Evolutionary conservation across 345 rosid genomes (phyloP).

Genomic region (Hibiscus mutabilis): DNA sequence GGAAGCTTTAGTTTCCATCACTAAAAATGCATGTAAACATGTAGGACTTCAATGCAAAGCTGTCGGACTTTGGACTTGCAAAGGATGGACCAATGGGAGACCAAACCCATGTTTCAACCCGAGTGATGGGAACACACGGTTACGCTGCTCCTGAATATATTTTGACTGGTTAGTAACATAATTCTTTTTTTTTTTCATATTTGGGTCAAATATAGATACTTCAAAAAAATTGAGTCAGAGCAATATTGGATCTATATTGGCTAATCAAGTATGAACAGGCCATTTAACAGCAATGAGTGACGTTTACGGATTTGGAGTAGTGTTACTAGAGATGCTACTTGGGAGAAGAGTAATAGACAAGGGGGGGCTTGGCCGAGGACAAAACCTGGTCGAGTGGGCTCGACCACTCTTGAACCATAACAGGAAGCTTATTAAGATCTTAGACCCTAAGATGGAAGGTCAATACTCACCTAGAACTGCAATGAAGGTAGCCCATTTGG

Average conservation of each 20-base stretch:
- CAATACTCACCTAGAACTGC: conserved; percentile 57
- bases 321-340: conserved; percentile 86
- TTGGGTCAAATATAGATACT: background rate
- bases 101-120: conserved; percentile 95
- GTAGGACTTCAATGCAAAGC: conserved; percentile 84
- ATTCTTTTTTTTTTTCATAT: no score
- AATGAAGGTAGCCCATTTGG: conserved; percentile 72
- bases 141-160: conserved; percentile 99
- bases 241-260: no score
- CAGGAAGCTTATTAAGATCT: conserved; percentile 75
- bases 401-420: conserved; percentile 76
- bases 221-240: no score
- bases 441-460: conserved; percentile 90
- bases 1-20: conserved; percentile 9
- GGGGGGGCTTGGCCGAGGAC: conserved; percentile 84
- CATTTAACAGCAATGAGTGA: conserved; percentile 94
- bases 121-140: conserved; percentile 97
- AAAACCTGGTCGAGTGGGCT: conserved; percentile 97
- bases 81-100: conserved; percentile 99
- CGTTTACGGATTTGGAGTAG: conserved; percentile 94
- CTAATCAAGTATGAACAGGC: conserved; percentile 39
- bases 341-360: conserved; percentile 96
- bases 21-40: conserved; percentile 25
- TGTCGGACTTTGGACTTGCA: conserved; percentile 93
- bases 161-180: conserved; percentile 68